Conservation (phyloP, 208 protist species). For the Leishmania lainsoni region DNA sequence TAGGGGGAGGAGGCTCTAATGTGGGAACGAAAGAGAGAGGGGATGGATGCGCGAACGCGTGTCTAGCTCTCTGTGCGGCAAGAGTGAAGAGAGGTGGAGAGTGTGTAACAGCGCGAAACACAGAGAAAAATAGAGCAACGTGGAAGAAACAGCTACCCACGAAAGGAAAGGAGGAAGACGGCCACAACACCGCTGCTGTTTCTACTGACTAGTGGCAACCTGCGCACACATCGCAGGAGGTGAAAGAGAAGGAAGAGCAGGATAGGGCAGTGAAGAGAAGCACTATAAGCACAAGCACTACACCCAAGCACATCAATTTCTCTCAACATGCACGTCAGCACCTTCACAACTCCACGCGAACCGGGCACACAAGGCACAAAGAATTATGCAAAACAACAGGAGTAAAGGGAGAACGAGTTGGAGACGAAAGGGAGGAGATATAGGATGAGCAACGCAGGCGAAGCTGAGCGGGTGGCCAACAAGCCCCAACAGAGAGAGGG, state of each 20-base stretch:
- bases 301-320: too few species aligned
- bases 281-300: neutral
- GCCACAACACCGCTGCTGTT: neutral
- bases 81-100: neutral
- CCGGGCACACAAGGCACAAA: neutral
- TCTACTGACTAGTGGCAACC: neutral
- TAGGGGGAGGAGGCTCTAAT: neutral
- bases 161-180: neutral
- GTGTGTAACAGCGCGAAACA: neutral
- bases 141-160: neutral
- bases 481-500: neutral
- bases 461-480: neutral
- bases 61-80: neutral
- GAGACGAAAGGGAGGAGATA: conserved; percentile 7
- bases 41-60: neutral
- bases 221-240: neutral
- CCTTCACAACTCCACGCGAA: neutral
- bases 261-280: neutral
- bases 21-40: neutral
- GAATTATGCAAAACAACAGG: conserved; percentile 7
- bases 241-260: neutral
- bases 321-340: neutral
- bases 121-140: neutral
- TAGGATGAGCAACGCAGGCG: conserved; percentile 5
- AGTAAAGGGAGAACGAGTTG: neutral